Conservation (phyloP, 768 basidiomycete genomes). For the Collybia mongolica region DNA sequence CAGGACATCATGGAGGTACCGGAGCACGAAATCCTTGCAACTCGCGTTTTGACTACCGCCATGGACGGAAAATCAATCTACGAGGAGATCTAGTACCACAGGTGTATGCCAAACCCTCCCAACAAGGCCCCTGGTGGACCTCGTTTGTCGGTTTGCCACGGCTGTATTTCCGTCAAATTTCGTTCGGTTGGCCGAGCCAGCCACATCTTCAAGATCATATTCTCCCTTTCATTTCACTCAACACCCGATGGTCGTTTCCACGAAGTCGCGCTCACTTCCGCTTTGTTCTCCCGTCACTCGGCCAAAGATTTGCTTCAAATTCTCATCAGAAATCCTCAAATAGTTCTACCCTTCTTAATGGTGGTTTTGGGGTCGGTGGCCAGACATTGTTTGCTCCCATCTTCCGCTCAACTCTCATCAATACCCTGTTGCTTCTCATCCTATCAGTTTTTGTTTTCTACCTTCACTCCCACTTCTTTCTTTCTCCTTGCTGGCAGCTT, state of each 20-base stretch:
- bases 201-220: no score
- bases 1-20: constrained; percentile 77
- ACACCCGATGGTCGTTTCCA: no score
- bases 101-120: not conserved
- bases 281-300: no score
- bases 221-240: no score
- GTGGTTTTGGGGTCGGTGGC: constrained; percentile 7
- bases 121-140: no score
- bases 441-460: constrained; percentile 3
- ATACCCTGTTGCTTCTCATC: constrained; percentile 7
- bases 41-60: constrained; percentile 71
- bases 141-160: no score
- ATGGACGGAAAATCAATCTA: constrained; percentile 66
- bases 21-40: constrained; percentile 55
- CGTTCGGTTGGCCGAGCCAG: no score
- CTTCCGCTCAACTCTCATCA: constrained; percentile 20
- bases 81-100: constrained; percentile 25
- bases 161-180: no score
- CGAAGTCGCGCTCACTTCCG: no score
- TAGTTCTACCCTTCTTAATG: constrained; percentile 5
- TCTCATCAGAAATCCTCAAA: constrained; percentile 1
- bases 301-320: not conserved
- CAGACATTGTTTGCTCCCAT: not conserved
- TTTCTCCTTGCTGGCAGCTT: not conserved
- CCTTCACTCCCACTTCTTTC: not conserved